Base-by-base conservation (phyloP, 2,329 filamentous ascomycete species). In the Exophiala viscosa region DNA sequence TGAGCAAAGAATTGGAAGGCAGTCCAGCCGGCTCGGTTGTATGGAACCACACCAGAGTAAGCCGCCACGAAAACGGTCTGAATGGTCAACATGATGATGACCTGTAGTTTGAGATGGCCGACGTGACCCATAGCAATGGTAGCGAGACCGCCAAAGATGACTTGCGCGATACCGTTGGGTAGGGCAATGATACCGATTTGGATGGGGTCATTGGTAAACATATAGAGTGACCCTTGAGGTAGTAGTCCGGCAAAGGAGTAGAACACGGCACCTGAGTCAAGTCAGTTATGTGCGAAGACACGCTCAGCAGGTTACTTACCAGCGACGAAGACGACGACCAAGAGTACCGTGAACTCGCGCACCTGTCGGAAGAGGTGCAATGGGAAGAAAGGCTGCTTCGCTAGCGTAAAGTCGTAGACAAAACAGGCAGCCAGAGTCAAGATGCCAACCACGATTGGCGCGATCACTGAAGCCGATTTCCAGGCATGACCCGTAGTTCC, bases 371-470 rank as follows among this genome's bases (percentile, higher is more conserved):
- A 74, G 44, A 77, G 64, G 14, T 67, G 66, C 3, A 67, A 66
- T 1, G 74, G 73, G 59, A 76, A 70, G 1, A 77, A 60, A 5
- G 73, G 70, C 43, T 70, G 66, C 5, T 67, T 64, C 52, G 64
- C 67, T 44, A 71, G 62, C 52, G 62, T 69, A n/a, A 62, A 67
- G 64, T 74, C 69, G 54, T 70, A 74, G 35, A 70, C 48, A 47
- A 67, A 69, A 54, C 74, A 73, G 3, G 48, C 59, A 3, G 62
- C 60, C 9, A 75, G 59, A 2, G 65, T 62, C 9, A 62, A 55
- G 31, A 70, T 57, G 15, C 73, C 73, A 14, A 73, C 61, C 14
- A 75, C 60, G 14, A 75, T 60, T 1, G 68, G 66, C 20, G 50
- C 59, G 33, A 70, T 60, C 0, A 71, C 69, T 43, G 69, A 60